phyloP scores from a whole-genome alignment of 2,329 filamentous ascomycete species.

The Drechslerella coelobrocha region DNA sequence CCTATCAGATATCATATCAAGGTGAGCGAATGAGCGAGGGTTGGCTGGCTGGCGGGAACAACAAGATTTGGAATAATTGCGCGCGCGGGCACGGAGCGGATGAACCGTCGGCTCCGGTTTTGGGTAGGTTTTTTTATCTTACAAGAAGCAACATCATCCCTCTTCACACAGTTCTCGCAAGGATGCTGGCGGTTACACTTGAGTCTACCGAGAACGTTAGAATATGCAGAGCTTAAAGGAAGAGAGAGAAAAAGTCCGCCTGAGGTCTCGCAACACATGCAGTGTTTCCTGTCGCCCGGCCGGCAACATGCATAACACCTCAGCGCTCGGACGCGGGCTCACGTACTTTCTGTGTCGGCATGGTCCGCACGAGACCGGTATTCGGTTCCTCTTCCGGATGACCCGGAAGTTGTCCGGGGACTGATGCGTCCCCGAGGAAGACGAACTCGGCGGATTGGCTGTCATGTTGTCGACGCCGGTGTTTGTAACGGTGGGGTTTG shows the following conservation, averaged over 20 bases:
- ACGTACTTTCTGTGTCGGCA: constrained; percentile 55
- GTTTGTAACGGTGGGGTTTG: constrained; percentile 2
- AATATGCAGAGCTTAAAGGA: too few species aligned
- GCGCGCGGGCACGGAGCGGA: too few species aligned
- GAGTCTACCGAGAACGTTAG: constrained; percentile 65
- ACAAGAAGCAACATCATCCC: constrained; percentile 79
- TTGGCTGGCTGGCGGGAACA: constrained; percentile 21
- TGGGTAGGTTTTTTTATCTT: constrained; percentile 65
- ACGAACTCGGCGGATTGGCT: constrained; percentile 46
- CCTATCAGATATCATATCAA: too few species aligned
- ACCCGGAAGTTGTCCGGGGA: constrained; percentile 52
- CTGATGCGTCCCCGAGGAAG: constrained; percentile 38
- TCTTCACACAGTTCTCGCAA: constrained; percentile 93
- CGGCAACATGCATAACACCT: neutral
- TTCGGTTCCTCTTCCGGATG: constrained; percentile 55
- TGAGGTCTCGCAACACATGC: constrained; percentile 32
- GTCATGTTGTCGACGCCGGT: constrained; percentile 42
- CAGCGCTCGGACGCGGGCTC: neutral
- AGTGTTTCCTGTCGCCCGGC: neutral
- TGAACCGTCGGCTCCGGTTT: too few species aligned
- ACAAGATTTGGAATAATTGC: neutral
- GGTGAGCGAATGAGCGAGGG: constrained; percentile 19
- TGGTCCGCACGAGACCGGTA: constrained; percentile 54
- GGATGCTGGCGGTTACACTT: constrained; percentile 93
- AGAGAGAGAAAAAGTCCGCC: neutral